Evolutionary conservation across 2,329 filamentous ascomycete genomes (phyloP).

Genomic region (Cladophialophora immunda): DNA sequence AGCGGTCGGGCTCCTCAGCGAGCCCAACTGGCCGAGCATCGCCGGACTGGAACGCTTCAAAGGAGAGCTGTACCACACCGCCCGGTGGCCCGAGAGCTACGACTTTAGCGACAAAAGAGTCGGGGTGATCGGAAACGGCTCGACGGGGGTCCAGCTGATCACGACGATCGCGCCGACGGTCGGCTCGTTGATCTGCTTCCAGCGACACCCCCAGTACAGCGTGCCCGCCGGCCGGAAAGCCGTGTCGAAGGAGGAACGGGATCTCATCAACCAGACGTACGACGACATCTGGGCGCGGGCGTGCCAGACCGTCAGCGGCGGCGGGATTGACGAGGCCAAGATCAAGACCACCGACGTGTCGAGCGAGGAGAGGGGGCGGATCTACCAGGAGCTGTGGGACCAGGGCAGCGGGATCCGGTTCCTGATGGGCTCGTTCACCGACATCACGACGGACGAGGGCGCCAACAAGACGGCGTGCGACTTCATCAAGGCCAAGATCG

Average conservation of each 20-base stretch:
- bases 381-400: constrained; percentile 60
- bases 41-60: constrained; percentile 66
- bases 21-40: constrained; percentile 67
- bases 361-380: constrained; percentile 47
- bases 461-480: constrained; percentile 63
- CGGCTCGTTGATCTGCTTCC: constrained; percentile 60
- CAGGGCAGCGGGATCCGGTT: constrained; percentile 62
- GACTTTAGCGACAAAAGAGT: constrained; percentile 66
- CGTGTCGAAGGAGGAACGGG: constrained; percentile 60
- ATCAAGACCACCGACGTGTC: constrained; percentile 41
- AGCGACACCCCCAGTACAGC: constrained; percentile 71
- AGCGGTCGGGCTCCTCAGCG: constrained; percentile 62
- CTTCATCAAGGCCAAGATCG: constrained; percentile 64
- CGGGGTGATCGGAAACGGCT: constrained; percentile 72
- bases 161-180: constrained; percentile 66
- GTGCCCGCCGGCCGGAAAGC: constrained; percentile 65
- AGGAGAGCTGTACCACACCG: constrained; percentile 67
- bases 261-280: constrained; percentile 41
- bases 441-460: constrained; percentile 54
- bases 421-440: constrained; percentile 61
- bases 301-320: constrained; percentile 54
- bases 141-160: constrained; percentile 65
- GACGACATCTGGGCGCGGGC: constrained; percentile 42
- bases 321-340: constrained; percentile 60
- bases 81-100: constrained; percentile 65